These are phyloP conservation scores for Euphorbia pulcherrima DNA, from an alignment of 345 rosid genomes.

Conservation along the genomic window DNA sequence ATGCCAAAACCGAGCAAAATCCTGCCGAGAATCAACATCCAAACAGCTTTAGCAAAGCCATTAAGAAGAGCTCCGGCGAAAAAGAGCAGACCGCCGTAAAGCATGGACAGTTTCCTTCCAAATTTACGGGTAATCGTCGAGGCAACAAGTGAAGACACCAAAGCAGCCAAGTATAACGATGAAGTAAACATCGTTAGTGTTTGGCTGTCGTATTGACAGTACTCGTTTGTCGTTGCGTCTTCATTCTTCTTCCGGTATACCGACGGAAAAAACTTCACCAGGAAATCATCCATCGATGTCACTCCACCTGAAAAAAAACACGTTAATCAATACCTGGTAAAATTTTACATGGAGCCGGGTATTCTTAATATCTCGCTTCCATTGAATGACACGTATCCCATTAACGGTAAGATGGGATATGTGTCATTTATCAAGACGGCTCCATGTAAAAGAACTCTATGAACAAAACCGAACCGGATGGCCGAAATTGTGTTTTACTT, in stretches of 20 bases:
- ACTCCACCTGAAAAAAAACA: conserved; percentile 84
- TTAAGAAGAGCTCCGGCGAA: conserved; percentile 78
- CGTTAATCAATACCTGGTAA: too few relatives aligned
- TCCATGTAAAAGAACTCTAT: too few relatives aligned
- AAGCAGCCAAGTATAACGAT: conserved; percentile 83
- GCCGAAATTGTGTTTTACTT: background rate
- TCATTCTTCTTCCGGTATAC: conserved; percentile 52
- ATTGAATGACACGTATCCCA: too few relatives aligned
- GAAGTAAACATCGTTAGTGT: conserved; percentile 85
- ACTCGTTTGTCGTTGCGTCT: conserved; percentile 50
- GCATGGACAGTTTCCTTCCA: conserved; percentile 81
- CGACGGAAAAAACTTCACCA: conserved; percentile 61
- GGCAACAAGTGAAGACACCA: conserved; percentile 72
- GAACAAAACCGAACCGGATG: too few relatives aligned
- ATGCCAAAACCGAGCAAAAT: conserved; percentile 91
- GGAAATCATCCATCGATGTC: conserved; percentile 71
- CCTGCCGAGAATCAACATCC: conserved; percentile 92
- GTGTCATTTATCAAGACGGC: too few relatives aligned
- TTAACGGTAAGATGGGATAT: too few relatives aligned
- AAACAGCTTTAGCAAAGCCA: conserved; percentile 64
- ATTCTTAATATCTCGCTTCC: too few relatives aligned
- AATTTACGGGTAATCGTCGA: conserved; percentile 65
- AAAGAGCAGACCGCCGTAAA: conserved; percentile 82
- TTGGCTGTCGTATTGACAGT: conserved; percentile 70
- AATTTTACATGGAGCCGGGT: too few relatives aligned